Conservation (phyloP, 2,329 filamentous ascomycete species). For the Bipolaris oryzae region DNA sequence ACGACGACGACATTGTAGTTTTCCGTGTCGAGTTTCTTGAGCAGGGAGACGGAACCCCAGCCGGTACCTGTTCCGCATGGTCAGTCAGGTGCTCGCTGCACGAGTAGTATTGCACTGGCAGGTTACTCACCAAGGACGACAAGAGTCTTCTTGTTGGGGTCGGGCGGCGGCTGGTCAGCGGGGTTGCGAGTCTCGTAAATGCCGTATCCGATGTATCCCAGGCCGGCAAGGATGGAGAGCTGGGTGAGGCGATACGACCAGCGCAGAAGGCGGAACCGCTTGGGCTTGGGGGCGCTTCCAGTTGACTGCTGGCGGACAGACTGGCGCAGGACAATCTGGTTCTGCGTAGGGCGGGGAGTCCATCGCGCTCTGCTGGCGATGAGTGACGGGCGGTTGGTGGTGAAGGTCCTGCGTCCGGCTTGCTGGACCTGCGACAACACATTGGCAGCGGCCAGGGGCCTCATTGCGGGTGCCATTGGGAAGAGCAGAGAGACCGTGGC, state of each 20-base stretch:
- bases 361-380: conserved; percentile 44
- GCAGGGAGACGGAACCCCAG: conserved; percentile 93
- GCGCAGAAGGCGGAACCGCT: conserved; percentile 69
- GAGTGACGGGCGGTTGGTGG: conserved; percentile 43
- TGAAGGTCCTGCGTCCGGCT: conserved; percentile 45
- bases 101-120: not conserved
- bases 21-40: conserved; percentile 98
- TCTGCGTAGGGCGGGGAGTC: conserved; percentile 41
- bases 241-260: conserved; percentile 87
- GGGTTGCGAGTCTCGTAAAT: conserved; percentile 86
- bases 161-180: conserved; percentile 75
- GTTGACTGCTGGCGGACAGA: conserved; percentile 43
- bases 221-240: conserved; percentile 70
- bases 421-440: conserved; percentile 40
- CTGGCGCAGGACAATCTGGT: conserved; percentile 46
- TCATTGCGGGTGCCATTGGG: conserved; percentile 47
- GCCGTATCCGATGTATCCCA: conserved; percentile 76
- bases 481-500: conserved; percentile 9
- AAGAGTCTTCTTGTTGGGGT: conserved; percentile 93
- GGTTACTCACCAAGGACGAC: conserved; percentile 80
- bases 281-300: conserved; percentile 41
- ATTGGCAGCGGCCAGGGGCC: conserved; percentile 42
- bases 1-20: conserved; percentile 99
- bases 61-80: conserved; percentile 72
- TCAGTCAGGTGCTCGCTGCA: conserved; percentile 15